phyloP scores from a whole-genome alignment of 2,329 filamentous ascomycete species.

The Cordyceps fumosorosea region DNA sequence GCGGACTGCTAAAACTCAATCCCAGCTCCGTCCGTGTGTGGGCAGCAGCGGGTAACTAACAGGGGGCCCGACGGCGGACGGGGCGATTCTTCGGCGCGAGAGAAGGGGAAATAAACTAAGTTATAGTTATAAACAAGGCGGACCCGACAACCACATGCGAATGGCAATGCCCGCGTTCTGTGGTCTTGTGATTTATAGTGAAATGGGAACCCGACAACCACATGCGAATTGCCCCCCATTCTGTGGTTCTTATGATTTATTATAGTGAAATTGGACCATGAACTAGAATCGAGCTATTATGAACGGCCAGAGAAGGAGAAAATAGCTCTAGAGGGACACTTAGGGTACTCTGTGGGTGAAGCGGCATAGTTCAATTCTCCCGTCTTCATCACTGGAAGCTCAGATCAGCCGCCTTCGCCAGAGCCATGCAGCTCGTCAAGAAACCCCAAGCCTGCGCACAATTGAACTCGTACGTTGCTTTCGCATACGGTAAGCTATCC shows the following conservation, averaged over 20 bases:
- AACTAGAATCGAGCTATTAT: no score
- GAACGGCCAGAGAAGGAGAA: no score
- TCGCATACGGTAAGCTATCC: conserved; percentile 23
- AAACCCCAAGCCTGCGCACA: conserved; percentile 3
- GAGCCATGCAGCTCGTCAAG: conserved; percentile 5
- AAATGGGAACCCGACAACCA: no score
- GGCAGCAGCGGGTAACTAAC: background rate
- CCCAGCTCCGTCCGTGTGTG: conserved; percentile 1
- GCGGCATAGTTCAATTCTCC: no score
- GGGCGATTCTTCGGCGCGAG: background rate
- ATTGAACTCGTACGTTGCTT: background rate
- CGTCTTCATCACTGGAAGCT: background rate
- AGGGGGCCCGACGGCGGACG: background rate
- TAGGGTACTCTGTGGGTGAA: no score
- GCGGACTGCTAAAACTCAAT: background rate
- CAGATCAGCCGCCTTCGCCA: background rate
- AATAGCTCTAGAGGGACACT: no score
- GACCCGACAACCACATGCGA: background rate
- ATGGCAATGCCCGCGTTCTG: background rate
- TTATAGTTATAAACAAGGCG: background rate
- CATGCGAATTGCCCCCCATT: no score
- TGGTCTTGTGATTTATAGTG: no score
- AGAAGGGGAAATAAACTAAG: background rate
- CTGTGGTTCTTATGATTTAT: no score
- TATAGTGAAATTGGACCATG: no score